Percentiles rank a stretch among this genome's conserved stretches.
These are phyloP conservation scores for Kentomonas sorsogonicus DNA, from an alignment of 208 protist genomes.

Conservation along the genomic window DNA sequence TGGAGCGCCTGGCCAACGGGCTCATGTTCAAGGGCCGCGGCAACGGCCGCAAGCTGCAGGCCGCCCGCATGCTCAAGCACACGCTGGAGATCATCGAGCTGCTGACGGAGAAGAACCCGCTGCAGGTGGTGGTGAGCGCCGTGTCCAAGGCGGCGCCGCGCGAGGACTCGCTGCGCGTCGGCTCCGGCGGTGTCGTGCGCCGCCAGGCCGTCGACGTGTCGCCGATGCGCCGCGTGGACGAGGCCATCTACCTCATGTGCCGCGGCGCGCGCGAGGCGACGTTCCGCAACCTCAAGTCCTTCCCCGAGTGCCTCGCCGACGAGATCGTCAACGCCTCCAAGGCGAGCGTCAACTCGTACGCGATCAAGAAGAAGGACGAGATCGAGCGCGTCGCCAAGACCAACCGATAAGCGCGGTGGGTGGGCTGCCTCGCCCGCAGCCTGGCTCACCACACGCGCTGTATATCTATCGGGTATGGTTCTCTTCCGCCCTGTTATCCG, in stretches of 20 bases:
- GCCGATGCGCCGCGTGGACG: conserved; percentile 99
- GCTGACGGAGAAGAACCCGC: conserved; percentile 98
- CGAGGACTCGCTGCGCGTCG: conserved; percentile 99
- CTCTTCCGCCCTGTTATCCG: neutral
- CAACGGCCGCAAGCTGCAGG: conserved; percentile 99
- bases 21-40: conserved; percentile 99
- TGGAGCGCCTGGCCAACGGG: conserved; percentile 95
- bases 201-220: conserved; percentile 99
- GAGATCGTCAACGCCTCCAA: conserved; percentile 99
- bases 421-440: neutral
- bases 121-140: conserved; percentile 98
- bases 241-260: conserved; percentile 97
- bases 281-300: conserved; percentile 99
- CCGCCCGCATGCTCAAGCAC: conserved; percentile 97
- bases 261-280: conserved; percentile 96
- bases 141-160: conserved; percentile 98
- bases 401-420: conserved; percentile 95
- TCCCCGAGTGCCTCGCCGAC: conserved; percentile 99
- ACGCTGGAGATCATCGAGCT: conserved; percentile 99
- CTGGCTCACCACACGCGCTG: neutral
- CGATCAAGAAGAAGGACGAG: conserved; percentile 99
- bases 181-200: conserved; percentile 98
- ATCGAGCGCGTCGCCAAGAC: conserved; percentile 99
- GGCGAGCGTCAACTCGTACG: conserved; percentile 98
- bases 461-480: too few relatives aligned